Percentiles rank a stretch among this genome's conserved stretches.
These are phyloP conservation scores for Asterochloris sp. DNA, from an alignment of 139 green algal species.

Conservation along the genomic window DNA sequence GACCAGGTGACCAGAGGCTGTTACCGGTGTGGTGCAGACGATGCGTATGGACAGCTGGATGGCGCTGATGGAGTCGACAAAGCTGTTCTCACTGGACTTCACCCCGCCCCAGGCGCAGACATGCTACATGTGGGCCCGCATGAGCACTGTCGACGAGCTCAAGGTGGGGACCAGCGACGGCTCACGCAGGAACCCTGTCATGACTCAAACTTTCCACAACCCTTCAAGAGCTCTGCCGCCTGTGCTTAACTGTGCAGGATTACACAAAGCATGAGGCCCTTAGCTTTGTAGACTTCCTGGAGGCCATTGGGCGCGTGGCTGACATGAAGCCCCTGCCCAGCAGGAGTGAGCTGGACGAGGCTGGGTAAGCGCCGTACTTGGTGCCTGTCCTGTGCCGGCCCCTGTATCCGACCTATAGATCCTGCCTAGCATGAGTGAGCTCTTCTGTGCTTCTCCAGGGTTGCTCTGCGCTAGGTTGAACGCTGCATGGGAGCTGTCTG, in stretches of 20 bases:
- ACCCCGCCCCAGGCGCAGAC: slow-evolving; percentile 58
- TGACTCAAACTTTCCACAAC: no score
- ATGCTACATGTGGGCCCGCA: slow-evolving; percentile 67
- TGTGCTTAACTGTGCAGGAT: slow-evolving; percentile 24
- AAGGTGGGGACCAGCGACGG: slow-evolving; percentile 20
- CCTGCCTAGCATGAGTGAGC: slow-evolving; percentile 39
- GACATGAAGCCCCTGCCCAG: slow-evolving; percentile 65
- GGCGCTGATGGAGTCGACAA: slow-evolving; percentile 47
- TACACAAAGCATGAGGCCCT: slow-evolving; percentile 50
- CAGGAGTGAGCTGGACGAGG: slow-evolving; percentile 18
- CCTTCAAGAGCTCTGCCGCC: no score
- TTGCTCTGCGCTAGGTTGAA: neutral
- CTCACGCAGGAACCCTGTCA: no score
- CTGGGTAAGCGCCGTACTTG: neutral
- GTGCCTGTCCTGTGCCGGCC: neutral
- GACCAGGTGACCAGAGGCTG: neutral
- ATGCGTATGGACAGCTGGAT: slow-evolving; percentile 70
- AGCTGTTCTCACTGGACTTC: slow-evolving; percentile 60
- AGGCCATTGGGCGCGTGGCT: slow-evolving; percentile 59
- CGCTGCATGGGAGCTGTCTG: neutral
- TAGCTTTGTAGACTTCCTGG: slow-evolving; percentile 72
- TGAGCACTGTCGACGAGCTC: slow-evolving; percentile 71
- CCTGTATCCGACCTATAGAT: slow-evolving; percentile 58
- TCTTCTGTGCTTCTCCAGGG: neutral
- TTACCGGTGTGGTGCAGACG: slow-evolving; percentile 9